Evolutionary conservation across 2,329 filamentous ascomycete genomes (phyloP), one percentile per base, ranked within the genome.

Genomic region (Cercospora sojina): DNA sequence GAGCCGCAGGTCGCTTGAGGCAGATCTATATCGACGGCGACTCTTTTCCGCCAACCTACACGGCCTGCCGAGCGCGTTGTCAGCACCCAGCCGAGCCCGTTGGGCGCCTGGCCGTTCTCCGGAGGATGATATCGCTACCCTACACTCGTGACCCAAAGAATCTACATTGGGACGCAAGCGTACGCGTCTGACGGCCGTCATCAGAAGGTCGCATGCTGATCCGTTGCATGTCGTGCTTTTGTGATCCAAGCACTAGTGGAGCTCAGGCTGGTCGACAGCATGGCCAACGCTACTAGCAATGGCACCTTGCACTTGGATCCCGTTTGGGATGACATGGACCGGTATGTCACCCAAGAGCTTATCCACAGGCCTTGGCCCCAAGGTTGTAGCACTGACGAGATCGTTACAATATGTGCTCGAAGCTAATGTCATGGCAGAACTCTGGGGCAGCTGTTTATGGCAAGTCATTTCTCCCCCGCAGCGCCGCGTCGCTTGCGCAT

Each of bases 271-370:
- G 38, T 51, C 27, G 61, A 56, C 65, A 61, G 61, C 56, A 67
- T 67, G 65, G 65, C 65, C 35, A 43, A 35, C 58, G 51, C 51
- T 49, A 59, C 64, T 59, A 61, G 82, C 69, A 72, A 76, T 75
- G 74, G 73, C 74, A 79, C 78, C 70, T 55, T 43, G 38, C 59
- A 51, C 38, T 75, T 83, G 66, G 81, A 83, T 76, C 79, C 81
- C 70, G 80, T 83, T 67, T 92, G 90, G 90, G 88, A 91, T 76
- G 85, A 91, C 78, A 84, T 91, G 75, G 87, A 92, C 81, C 90
- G 89, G 90, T 92, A 85, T 75, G 87, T 74, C 71, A 47, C 56
- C n/a, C 64, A 63, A 43, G 58, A 64, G 53, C 32, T 56, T 38
- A 18, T 23, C 31, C 23, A 38, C 35, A 57, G 56, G 47, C 31